A percentile compares a stretch with the other conserved stretches of the same genome.
These are phyloP conservation scores for Neurospora pannonica DNA, from an alignment of 495 filamentous ascomycete species.

Conservation along the genomic window DNA sequence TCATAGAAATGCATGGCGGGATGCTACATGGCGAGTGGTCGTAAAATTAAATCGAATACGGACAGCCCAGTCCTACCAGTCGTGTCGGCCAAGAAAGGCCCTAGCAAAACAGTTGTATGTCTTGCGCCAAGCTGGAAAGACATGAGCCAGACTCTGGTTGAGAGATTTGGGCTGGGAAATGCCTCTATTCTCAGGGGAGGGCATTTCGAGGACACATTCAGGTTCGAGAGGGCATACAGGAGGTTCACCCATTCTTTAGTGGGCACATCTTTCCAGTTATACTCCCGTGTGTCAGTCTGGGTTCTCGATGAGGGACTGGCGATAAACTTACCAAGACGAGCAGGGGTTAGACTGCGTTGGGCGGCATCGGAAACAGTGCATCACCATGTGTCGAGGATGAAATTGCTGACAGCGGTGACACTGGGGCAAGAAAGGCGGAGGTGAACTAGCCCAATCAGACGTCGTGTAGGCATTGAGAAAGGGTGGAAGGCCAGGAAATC, in stretches of 20 bases:
- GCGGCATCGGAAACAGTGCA: background rate
- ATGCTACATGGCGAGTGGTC: background rate
- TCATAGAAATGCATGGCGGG: background rate
- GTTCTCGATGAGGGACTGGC: background rate
- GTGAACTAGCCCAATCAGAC: background rate
- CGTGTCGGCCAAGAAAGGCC: background rate
- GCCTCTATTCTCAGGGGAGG: too few species aligned
- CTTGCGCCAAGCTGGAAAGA: background rate
- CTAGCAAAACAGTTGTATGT: background rate
- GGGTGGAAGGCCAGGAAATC: background rate
- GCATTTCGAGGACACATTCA: too few species aligned
- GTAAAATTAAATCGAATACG: background rate
- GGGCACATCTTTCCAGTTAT: background rate
- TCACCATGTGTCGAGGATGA: background rate
- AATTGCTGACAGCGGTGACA: background rate
- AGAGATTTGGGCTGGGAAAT: too few species aligned
- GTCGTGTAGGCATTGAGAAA: background rate
- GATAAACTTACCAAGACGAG: background rate
- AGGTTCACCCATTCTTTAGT: background rate
- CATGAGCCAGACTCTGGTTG: background rate
- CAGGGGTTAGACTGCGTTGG: background rate
- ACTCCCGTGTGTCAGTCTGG: background rate
- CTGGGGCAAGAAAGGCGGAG: background rate
- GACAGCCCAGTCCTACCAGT: background rate
- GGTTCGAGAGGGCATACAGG: too few species aligned